Conservation (phyloP, 2,329 filamentous ascomycete species). For the Catunica adiposa region DNA sequence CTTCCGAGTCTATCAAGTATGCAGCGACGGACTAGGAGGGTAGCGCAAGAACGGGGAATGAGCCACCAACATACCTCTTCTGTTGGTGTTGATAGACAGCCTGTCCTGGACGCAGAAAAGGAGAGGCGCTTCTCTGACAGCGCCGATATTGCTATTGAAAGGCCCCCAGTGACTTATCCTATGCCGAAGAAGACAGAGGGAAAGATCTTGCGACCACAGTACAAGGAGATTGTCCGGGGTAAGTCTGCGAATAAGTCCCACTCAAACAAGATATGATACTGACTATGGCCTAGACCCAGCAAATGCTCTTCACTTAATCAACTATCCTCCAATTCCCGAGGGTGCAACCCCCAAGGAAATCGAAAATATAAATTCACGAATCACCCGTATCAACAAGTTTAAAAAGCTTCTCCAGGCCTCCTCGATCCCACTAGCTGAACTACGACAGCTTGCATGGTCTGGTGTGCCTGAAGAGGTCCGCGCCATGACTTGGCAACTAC, state of each 20-base stretch:
- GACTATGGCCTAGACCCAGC: conserved; percentile 45
- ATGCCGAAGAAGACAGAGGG: conserved; percentile 78
- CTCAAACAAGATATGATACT: conserved; percentile 11
- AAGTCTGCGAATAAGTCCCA: neutral
- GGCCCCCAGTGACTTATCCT: conserved; percentile 68
- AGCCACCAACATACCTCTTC: conserved; percentile 2
- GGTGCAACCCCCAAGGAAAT: conserved; percentile 68
- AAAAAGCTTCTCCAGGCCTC: conserved; percentile 89
- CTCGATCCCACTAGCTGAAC: conserved; percentile 68
- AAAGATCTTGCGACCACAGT: conserved; percentile 91
- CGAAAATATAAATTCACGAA: conserved; percentile 72
- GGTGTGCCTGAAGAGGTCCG: conserved; percentile 89
- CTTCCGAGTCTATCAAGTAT: conserved; percentile 83
- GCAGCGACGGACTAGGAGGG: conserved; percentile 51
- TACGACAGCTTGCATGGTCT: conserved; percentile 80
- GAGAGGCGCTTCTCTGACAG: conserved; percentile 61
- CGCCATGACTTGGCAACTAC: conserved; percentile 96
- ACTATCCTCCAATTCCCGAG: conserved; percentile 57
- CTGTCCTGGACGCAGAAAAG: conserved; percentile 22
- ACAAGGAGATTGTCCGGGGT: conserved; percentile 84
- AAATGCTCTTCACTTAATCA: conserved; percentile 87
- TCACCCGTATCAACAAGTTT: conserved; percentile 95
- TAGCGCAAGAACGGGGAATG: conserved; percentile 16
- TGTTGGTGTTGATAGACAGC: neutral
- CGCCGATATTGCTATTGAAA: conserved; percentile 84